Base-by-base conservation (phyloP, 371 early-diverging fungal species). In the Umbelopsis sp. region DNA sequence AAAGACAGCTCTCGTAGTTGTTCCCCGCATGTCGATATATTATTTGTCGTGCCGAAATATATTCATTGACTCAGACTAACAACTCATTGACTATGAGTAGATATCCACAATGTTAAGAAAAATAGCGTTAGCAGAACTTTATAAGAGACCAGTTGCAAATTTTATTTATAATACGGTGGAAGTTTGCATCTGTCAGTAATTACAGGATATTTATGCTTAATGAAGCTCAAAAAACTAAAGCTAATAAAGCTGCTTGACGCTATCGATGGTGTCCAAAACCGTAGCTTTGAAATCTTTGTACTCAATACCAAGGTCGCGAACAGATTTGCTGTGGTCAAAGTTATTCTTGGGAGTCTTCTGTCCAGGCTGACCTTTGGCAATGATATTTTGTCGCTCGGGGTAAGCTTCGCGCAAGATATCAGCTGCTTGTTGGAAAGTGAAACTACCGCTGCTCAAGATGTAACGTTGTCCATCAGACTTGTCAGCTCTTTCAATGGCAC, bases 381-480 rank as follows among this genome's bases (percentile, higher is more conserved):
- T 64, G 44, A 44, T 44, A 18, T 64, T 10, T 1, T 64, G 22
- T 5, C 44, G 10, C 24, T 64, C 44, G 0, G 64, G 64, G 18
- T 20, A 64, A 0, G 24, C 12, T 3, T 46, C 44, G 20, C 64
- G 37, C 18, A 64, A 18, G 44, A 64, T 64, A 20, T 64, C 64
- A 1, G 38, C 64, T 4, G 29, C 22, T 44, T 41, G 16, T 9
- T 64, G 64, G 45, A 24, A 64, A 10, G 6, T 22, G 44, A 20
- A 64, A 4, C 2, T n/a, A 6, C 46, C 46, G 20, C 25, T 16
- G 16, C 22, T 46, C 45, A 64, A 5, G 10, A 64, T 20, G 24
- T 45, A 64, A 9, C 64, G 37, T 25, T 64, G 32, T 24, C 64
- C 64, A 24, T 64, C 11, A 1, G 64, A 7, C 44, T 64, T 64